Evolutionary conservation across 2,329 filamentous ascomycete genomes (phyloP).

Genomic region (Grosmannia huntii): DNA sequence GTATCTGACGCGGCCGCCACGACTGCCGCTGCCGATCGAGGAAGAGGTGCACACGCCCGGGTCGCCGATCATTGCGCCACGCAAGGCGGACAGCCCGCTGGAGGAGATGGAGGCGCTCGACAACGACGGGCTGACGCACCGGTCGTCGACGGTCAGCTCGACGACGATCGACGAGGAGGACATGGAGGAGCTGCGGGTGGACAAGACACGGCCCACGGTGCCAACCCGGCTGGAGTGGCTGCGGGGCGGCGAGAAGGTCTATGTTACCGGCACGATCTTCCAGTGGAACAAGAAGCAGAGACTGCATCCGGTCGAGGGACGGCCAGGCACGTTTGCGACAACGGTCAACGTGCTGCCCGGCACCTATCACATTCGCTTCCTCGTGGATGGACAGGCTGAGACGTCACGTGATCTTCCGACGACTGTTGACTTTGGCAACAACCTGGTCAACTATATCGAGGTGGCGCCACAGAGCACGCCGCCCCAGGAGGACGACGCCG

Average conservation of each 20-base stretch:
- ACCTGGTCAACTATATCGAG: constrained; percentile 96
- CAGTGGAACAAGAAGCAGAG: constrained; percentile 94
- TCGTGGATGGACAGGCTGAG: constrained; percentile 88
- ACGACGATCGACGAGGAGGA: constrained; percentile 43
- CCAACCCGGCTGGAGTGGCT: constrained; percentile 81
- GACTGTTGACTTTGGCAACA: constrained; percentile 95
- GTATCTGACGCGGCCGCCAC: constrained; percentile 61
- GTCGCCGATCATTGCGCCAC: constrained; percentile 71
- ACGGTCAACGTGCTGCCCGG: constrained; percentile 77
- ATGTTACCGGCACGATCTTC: constrained; percentile 94
- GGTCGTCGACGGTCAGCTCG: constrained; percentile 47
- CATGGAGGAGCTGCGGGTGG: constrained; percentile 64
- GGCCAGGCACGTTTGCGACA: constrained; percentile 56
- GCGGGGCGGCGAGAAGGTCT: constrained; percentile 73
- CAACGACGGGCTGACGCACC: constrained; percentile 33
- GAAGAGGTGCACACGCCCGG: constrained; percentile 83
- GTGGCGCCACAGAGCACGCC: constrained; percentile 64
- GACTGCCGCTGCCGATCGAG: constrained; percentile 84
- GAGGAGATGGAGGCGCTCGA: constrained; percentile 41
- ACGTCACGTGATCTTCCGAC: constrained; percentile 80
- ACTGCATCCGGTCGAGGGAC: constrained; percentile 56
- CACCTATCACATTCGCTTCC: constrained; percentile 92
- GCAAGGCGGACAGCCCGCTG: constrained; percentile 41
- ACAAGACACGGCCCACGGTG: constrained; percentile 65
- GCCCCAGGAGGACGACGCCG: constrained; percentile 14